Evolutionary conservation across 805 yeast species (phyloP).

Genomic region (Starmerella potacharoeniae): DNA sequence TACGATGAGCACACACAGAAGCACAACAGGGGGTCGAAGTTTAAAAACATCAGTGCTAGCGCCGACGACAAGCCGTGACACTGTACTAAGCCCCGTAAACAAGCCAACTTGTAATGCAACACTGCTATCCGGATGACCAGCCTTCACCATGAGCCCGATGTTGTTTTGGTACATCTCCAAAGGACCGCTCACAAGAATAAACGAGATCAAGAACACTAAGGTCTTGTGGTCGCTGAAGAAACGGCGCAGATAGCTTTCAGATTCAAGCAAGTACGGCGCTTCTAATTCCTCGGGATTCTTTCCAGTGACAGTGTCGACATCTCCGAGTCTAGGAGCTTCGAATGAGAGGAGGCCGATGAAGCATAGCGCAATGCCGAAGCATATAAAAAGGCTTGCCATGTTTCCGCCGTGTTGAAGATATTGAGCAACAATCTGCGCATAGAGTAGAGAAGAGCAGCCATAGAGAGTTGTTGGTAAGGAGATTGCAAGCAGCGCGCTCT

Average conservation of each 20-base stretch:
- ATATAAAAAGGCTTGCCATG: conserved; percentile 11
- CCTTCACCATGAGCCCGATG: conserved; percentile 58
- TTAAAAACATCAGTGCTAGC: conserved; percentile 51
- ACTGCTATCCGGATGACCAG: conserved; percentile 22
- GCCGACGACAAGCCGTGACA: conserved; percentile 57
- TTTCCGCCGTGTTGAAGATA: not conserved
- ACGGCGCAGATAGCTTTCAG: conserved; percentile 19
- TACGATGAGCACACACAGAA: conserved; percentile 27
- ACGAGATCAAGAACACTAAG: conserved; percentile 50
- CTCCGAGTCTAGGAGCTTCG: conserved; percentile 21
- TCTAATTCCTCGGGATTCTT: not conserved
- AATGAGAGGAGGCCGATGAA: conserved; percentile 23
- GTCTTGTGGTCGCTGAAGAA: conserved; percentile 27
- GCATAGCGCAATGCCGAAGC: conserved; percentile 21
- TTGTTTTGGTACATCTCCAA: conserved; percentile 75
- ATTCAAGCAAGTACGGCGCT: not conserved
- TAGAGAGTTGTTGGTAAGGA: conserved; percentile 81
- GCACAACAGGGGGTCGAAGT: conserved; percentile 25
- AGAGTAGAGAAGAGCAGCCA: conserved; percentile 70
- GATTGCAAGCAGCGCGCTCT: conserved; percentile 65
- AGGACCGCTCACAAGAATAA: conserved; percentile 67
- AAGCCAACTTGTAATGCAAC: conserved; percentile 38
- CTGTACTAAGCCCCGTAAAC: conserved; percentile 58
- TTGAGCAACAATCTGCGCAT: conserved; percentile 43
- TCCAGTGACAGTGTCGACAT: conserved; percentile 9